Percentiles rank a stretch among this genome's conserved stretches.
Evolutionary conservation across 1,139 yeast species (phyloP).

Genomic region (Blastobotrys proliferans): DNA sequence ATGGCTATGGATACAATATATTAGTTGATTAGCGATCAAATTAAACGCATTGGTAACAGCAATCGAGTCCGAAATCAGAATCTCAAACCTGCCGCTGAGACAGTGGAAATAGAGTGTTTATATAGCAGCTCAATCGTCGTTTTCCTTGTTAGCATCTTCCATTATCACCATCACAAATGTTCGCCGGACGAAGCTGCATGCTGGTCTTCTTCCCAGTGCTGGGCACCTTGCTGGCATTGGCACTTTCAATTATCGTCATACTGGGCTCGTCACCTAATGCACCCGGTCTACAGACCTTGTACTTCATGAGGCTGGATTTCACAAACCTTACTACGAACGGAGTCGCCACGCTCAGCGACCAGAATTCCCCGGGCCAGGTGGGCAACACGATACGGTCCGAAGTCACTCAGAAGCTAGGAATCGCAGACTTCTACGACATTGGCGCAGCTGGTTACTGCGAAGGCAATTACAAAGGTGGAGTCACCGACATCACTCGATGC

Average conservation of each 20-base stretch:
- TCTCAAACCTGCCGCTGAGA: too few relatives aligned
- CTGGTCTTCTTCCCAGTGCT: conserved; percentile 39
- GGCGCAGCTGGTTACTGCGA: conserved; percentile 75
- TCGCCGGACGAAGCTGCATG: conserved; percentile 31
- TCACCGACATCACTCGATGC: conserved; percentile 37
- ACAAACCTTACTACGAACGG: conserved; percentile 25
- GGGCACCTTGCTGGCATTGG: conserved; percentile 39
- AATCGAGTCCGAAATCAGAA: too few relatives aligned
- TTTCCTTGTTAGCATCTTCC: background rate
- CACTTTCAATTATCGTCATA: conserved; percentile 39
- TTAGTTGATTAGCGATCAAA: too few relatives aligned
- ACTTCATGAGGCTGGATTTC: conserved; percentile 42
- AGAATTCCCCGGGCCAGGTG: conserved; percentile 8
- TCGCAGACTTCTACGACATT: conserved; percentile 58
- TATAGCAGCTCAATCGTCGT: background rate
- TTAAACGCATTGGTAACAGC: too few relatives aligned
- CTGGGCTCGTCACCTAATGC: conserved; percentile 39
- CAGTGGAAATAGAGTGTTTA: too few relatives aligned
- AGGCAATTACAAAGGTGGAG: conserved; percentile 37
- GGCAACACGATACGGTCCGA: background rate
- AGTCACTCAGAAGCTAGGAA: conserved; percentile 35
- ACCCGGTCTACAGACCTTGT: conserved; percentile 38
- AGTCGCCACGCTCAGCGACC: conserved; percentile 21
- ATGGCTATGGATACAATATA: too few relatives aligned
- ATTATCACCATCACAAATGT: too few relatives aligned